Evolutionary conservation across 2,329 filamentous ascomycete species (phyloP), one percentile per base, ranked within the genome.

Genomic region (Fusarium domesticum): DNA sequence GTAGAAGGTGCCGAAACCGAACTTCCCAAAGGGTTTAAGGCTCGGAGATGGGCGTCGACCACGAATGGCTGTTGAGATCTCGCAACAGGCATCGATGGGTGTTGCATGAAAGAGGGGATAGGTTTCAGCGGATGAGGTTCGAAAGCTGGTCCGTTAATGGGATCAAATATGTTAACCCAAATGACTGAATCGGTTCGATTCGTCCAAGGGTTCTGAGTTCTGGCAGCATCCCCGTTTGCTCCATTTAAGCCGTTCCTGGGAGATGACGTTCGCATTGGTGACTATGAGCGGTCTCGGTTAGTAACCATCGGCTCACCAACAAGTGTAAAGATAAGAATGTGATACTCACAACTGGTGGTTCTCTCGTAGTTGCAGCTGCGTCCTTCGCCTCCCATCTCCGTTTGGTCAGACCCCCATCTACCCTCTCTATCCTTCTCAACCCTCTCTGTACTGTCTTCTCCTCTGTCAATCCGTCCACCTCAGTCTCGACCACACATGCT

Each of bases 91-190:
- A 39, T 57, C 12, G 57, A 54, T 2, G 47, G 20, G 58, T 55
- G 47, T 35, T 65, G 67, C 71, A 77, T 77, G 59, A 71, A 74
- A 12, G 53, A 46, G 0, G 77, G 77, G 10, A 80, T 69, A 1
- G 76, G 74, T 48, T 80, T 81, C 10, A 74, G 67, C 4, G 66
- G 70, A 40, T 68, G 70, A 2, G 75, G 73, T 48, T 64, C 67
- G 54, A 80, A 80, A 2, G 71, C 65, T 4, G 66, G 63, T 8
- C 68, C 61, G 12, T 72, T 68, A 10, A 79, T 47, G 0, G 78
- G 77, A 47, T 81, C 71, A 19, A 64, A 62, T 5, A 77, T 69
- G 25, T 74, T 71, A 6, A 80, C 69, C 59, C 77, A 80, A 6
- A 79, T 70, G 1, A 65, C 62, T 3, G 66, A 65, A 34, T 63